Evolutionary conservation across 1,284 basidiomycete species (phyloP).

Genomic region (Ceratobasidium sp.): DNA sequence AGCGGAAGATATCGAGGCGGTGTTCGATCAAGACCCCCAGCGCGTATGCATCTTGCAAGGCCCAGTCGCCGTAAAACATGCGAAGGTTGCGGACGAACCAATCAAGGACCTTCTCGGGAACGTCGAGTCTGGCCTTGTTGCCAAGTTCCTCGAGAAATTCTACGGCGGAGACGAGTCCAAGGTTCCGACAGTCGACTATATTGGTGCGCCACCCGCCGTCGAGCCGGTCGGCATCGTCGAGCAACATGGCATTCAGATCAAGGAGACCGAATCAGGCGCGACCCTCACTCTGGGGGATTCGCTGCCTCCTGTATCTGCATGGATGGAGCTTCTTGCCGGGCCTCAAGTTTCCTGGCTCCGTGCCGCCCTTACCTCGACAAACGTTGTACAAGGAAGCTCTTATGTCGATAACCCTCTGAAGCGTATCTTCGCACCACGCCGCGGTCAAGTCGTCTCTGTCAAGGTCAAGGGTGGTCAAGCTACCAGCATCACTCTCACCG

Average conservation of each 20-base stretch:
- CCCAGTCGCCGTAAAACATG: conserved; percentile 91
- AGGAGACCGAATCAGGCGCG: conserved; percentile 60
- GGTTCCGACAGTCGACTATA: conserved; percentile 88
- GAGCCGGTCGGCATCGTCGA: conserved; percentile 54
- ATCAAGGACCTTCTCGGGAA: conserved; percentile 91
- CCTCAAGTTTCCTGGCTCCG: conserved; percentile 84
- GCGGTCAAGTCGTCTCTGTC: conserved; percentile 73
- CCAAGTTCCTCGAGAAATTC: conserved; percentile 81
- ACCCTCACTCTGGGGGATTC: conserved; percentile 67
- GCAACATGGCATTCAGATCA: conserved; percentile 60
- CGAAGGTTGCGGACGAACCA: conserved; percentile 90
- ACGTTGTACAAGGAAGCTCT: conserved; percentile 83
- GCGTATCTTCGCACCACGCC: conserved; percentile 85
- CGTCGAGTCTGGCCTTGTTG: conserved; percentile 81
- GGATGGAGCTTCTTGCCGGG: conserved; percentile 90
- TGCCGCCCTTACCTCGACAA: conserved; percentile 84
- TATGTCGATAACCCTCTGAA: conserved; percentile 92
- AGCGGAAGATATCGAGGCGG: conserved; percentile 97
- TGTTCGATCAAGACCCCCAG: conserved; percentile 98
- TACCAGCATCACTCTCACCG: conserved; percentile 71
- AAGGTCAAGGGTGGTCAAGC: conserved; percentile 60
- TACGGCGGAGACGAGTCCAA: conserved; percentile 83
- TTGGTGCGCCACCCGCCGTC: conserved; percentile 64
- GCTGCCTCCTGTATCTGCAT: conserved; percentile 72
- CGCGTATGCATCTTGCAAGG: conserved; percentile 98